Conservation (phyloP, 2,329 filamentous ascomycete genomes). For the Truncatella angustata region DNA sequence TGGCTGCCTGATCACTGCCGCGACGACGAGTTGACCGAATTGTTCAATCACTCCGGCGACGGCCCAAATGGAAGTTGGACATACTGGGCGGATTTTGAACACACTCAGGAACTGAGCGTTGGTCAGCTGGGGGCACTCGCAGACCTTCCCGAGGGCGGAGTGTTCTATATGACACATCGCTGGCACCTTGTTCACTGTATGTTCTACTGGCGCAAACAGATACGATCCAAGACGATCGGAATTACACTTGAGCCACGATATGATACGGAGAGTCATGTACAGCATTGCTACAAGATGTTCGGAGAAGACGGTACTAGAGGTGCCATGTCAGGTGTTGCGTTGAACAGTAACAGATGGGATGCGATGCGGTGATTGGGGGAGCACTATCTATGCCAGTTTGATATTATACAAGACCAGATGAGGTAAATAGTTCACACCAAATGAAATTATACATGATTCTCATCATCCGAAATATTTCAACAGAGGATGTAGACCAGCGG, state of each 20-base stretch:
- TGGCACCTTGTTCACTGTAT: neutral
- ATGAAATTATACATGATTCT: no score
- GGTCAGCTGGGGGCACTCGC: neutral
- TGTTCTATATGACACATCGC: neutral
- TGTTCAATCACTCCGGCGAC: neutral
- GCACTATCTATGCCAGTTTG: no score
- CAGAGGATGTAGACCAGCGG: no score
- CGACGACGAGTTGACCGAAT: neutral
- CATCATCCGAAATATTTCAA: no score
- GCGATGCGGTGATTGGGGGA: no score
- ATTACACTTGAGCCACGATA: neutral
- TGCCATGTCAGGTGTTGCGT: no score
- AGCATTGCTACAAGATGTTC: no score
- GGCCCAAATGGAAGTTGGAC: neutral
- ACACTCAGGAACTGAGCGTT: neutral
- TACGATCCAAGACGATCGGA: neutral
- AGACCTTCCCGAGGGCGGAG: neutral
- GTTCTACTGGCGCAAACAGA: neutral
- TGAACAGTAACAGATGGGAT: no score
- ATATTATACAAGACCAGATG: no score
- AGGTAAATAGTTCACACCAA: no score
- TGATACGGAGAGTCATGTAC: neutral
- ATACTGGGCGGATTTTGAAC: neutral
- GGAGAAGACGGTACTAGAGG: no score
- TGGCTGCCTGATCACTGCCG: neutral